phyloP scores from a whole-genome alignment of 2,329 filamentous ascomycete genomes.

The Aspergillus transmontanensis region DNA sequence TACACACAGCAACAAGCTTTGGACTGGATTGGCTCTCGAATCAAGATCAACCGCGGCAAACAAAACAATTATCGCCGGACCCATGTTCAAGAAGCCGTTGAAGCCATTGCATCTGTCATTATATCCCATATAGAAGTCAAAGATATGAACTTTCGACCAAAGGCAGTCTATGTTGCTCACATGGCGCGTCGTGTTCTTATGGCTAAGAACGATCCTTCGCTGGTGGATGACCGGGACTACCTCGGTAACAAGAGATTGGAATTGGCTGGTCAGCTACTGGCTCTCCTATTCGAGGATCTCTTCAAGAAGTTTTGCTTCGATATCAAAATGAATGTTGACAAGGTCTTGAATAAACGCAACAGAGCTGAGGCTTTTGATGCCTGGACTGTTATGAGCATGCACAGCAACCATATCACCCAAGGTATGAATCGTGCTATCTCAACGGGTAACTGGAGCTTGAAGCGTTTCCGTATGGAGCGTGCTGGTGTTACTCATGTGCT shows the following conservation, averaged over 20 bases:
- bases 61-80: conserved; percentile 67
- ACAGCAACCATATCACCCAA: conserved; percentile 83
- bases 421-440: conserved; percentile 96
- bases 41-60: conserved; percentile 77
- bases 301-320: conserved; percentile 94
- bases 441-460: conserved; percentile 96
- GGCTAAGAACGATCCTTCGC: conserved; percentile 82
- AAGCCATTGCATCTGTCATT: conserved; percentile 88
- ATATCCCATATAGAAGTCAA: conserved; percentile 93
- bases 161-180: conserved; percentile 92
- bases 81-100: conserved; percentile 86
- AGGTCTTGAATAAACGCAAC: conserved; percentile 91
- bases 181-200: conserved; percentile 97
- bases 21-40: conserved; percentile 83
- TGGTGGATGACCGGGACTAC: conserved; percentile 96
- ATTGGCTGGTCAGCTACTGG: conserved; percentile 89
- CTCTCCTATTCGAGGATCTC: conserved; percentile 91
- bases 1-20: conserved; percentile 94
- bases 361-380: conserved; percentile 87
- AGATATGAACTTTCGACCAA: conserved; percentile 92
- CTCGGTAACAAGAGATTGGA: conserved; percentile 97
- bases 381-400: conserved; percentile 77
- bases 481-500: conserved; percentile 96
- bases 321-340: conserved; percentile 92
- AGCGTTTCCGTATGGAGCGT: conserved; percentile 98